Conservation (phyloP, 495 filamentous ascomycete genomes). For the Barbatosphaeria neglecta region DNA sequence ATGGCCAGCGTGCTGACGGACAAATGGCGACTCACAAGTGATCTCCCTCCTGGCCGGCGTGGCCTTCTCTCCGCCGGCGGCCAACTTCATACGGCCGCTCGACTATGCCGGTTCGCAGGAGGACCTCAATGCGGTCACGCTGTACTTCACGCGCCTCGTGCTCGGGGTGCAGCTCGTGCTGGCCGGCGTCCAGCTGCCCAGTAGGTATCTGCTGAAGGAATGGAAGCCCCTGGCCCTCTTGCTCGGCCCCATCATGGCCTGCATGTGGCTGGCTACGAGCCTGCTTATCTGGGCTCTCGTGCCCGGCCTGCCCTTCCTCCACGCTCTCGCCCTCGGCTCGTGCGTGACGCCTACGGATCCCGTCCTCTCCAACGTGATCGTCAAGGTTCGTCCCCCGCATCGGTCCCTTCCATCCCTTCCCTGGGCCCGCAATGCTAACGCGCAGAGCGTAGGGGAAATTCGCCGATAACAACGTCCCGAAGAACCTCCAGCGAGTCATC, state of each 20-base stretch:
- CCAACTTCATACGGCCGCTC: constrained; percentile 64
- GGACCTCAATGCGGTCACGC: constrained; percentile 37
- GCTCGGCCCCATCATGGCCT: constrained; percentile 74
- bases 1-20: too few relatives aligned
- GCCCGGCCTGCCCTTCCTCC: constrained; percentile 59
- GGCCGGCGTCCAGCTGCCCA: constrained; percentile 84
- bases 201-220: constrained; percentile 68
- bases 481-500: constrained; percentile 71
- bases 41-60: constrained; percentile 76
- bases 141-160: constrained; percentile 79
- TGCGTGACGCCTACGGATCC: constrained; percentile 91
- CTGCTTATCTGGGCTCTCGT: constrained; percentile 71
- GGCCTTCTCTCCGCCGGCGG: constrained; percentile 62
- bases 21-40: constrained; percentile 33
- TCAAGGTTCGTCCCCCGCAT: constrained; percentile 39
- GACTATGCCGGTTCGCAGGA: constrained; percentile 59
- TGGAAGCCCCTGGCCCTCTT: constrained; percentile 68
- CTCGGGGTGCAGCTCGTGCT: constrained; percentile 86
- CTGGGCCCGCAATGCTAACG: neutral
- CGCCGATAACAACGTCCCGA: constrained; percentile 80
- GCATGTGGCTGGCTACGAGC: constrained; percentile 80
- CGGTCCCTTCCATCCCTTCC: too few relatives aligned
- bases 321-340: constrained; percentile 66
- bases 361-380: constrained; percentile 76
- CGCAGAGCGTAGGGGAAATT: constrained; percentile 56